A percentile compares a stretch with the other conserved stretches of the same genome.
These are phyloP conservation scores for Rhodomyrtus psidioides DNA, from an alignment of 441 rosid species.

Conservation along the genomic window DNA sequence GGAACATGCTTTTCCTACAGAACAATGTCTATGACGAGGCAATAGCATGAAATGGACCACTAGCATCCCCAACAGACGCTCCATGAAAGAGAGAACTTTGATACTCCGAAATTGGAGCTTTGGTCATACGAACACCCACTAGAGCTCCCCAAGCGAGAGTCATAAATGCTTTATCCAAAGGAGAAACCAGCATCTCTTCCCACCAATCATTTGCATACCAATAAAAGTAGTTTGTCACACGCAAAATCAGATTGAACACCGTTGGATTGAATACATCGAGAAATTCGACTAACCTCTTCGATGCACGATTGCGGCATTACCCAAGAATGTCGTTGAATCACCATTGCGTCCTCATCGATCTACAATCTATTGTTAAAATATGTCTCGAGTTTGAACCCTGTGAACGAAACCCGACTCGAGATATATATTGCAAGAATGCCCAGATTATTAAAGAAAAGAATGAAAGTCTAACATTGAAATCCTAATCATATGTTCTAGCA, in stretches of 20 bases:
- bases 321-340: too few relatives aligned
- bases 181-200: slow-evolving; percentile 35
- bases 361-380: too few relatives aligned
- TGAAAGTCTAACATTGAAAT: too few relatives aligned
- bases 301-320: too few relatives aligned
- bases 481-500: too few relatives aligned
- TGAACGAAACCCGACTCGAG: too few relatives aligned
- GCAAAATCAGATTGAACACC: slow-evolving; percentile 31
- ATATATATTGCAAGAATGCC: too few relatives aligned
- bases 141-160: slow-evolving; percentile 59
- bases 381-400: too few relatives aligned
- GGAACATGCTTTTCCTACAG: background rate
- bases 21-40: slow-evolving; percentile 45
- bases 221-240: slow-evolving; percentile 35
- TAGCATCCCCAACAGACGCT: slow-evolving; percentile 75
- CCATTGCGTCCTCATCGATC: too few relatives aligned
- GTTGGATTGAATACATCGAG: too few relatives aligned
- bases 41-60: slow-evolving; percentile 43
- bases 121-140: slow-evolving; percentile 28
- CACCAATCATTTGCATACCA: slow-evolving; percentile 54
- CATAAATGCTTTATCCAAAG: slow-evolving; percentile 45
- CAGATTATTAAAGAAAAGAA: too few relatives aligned
- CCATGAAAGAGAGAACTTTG: slow-evolving; percentile 36
- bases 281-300: too few relatives aligned
- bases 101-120: slow-evolving; percentile 11